phyloP scores from a whole-genome alignment of 2,329 filamentous ascomycete species.

The Aureobasidium pullulans region DNA sequence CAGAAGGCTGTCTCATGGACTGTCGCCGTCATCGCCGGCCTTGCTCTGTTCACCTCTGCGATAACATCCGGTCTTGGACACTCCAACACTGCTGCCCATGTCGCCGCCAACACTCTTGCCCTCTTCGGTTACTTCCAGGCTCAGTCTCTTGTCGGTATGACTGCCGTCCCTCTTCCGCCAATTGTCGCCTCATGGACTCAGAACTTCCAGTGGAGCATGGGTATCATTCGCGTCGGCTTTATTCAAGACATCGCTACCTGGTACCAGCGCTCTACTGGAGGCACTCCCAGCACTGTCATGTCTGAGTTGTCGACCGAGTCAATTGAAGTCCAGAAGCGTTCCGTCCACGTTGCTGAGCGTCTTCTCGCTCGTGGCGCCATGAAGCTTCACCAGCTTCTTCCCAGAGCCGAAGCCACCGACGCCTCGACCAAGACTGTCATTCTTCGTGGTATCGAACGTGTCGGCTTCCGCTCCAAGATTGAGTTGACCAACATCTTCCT shows the following conservation, averaged over 20 bases:
- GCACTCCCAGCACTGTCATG: conserved; percentile 71
- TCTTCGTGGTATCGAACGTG: conserved; percentile 79
- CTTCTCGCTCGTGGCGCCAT: conserved; percentile 49
- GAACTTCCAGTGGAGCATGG: conserved; percentile 98
- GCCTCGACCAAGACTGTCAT: conserved; percentile 34
- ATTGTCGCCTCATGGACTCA: conserved; percentile 91
- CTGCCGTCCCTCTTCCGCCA: conserved; percentile 71
- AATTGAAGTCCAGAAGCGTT: conserved; percentile 71
- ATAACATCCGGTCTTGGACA: conserved; percentile 85
- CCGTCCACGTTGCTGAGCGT: conserved; percentile 37
- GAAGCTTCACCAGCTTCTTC: conserved; percentile 39
- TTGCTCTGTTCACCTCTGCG: conserved; percentile 77
- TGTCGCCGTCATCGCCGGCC: conserved; percentile 77
- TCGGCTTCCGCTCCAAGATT: conserved; percentile 77
- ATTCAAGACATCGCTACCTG: conserved; percentile 85
- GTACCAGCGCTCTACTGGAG: conserved; percentile 92
- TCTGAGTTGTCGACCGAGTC: conserved; percentile 67
- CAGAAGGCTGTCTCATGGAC: conserved; percentile 83
- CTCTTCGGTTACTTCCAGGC: conserved; percentile 92
- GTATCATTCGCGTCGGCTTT: conserved; percentile 81
- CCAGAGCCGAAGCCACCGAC: conserved; percentile 23
- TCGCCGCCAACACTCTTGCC: conserved; percentile 88
- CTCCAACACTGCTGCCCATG: conserved; percentile 88
- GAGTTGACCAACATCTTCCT: conserved; percentile 90
- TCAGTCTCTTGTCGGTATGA: conserved; percentile 85